Base-by-base conservation (phyloP, 139 green algal species). In the Pleodorina starrii region DNA sequence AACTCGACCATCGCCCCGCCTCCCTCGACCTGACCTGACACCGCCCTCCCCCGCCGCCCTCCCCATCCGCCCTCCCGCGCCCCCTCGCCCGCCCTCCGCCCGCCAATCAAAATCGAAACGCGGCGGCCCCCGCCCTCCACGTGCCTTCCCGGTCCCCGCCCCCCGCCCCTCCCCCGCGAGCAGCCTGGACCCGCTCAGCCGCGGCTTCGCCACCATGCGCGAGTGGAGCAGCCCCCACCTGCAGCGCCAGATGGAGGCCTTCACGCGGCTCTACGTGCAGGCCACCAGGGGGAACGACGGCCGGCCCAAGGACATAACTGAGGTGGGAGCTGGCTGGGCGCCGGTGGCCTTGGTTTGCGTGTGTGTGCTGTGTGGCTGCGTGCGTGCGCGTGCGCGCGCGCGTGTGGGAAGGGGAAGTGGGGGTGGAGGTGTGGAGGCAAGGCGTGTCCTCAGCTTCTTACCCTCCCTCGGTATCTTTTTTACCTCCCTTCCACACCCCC, bases 251-350 rank as follows among this genome's bases (percentile, higher is more conserved):
- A 79, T 91, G 63, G 46, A 81, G 32, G 81, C 50, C 46, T 89
- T 91, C 59, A 89, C 82, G 2, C 73, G 73, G 27, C 57, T 89
- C n/a, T 91, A 91, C 57, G 50, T 91, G 38, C 88, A 86, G n/a
- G 57, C 46, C 32, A 91, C 88, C 4, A 57, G 88, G 25, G 81
- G 72, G n/a, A 32, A 21, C 23, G 60, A 75, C 27, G 88, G 88
- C 0, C 43, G 74, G 73, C 82, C 82, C 40, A 82, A 68, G 81
- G 72, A 79, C 51, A 36, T 78, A 4, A 60, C 48, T 0, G 81
- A 89, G 88, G 81, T 90, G 74, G 14, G 85, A 5, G 7, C n/a
- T n/a, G n/a, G n/a, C n/a, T n/a, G n/a, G 6, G 12, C 5, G 63
- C 63, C 57, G 23, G 57, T 68, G 57, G 48, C 11, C 11, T 57